Conservation (phyloP, 2,329 filamentous ascomycete species). For the Dactylellina parvicollis region DNA sequence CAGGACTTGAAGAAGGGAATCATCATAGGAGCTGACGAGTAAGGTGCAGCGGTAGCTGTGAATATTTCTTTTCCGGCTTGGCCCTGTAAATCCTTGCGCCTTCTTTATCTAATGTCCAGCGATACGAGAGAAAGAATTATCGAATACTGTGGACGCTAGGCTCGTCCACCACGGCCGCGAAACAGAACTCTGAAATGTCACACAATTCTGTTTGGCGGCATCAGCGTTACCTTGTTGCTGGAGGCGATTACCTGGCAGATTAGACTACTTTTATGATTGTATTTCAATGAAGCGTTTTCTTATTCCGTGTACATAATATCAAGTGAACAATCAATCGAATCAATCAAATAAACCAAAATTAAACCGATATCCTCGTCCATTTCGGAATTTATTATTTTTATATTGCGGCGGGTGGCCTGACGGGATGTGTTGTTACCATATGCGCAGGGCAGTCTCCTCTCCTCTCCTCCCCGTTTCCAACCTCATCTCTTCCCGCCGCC, state of each 20-base stretch:
- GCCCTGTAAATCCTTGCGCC: neutral
- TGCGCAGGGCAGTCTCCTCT: conserved; percentile 30
- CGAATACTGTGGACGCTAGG: conserved; percentile 1
- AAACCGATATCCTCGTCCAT: neutral
- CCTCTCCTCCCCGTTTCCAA: conserved; percentile 26
- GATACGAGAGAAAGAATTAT: neutral
- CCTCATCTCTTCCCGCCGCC: conserved; percentile 19
- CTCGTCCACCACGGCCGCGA: neutral
- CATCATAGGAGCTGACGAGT: conserved; percentile 50
- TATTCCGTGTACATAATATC: conserved; percentile 11
- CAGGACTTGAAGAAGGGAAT: conserved; percentile 51
- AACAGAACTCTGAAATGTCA: neutral
- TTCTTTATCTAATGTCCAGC: neutral
- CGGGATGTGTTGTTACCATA: conserved; percentile 27
- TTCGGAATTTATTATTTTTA: neutral
- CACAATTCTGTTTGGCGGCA: neutral
- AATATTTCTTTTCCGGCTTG: neutral
- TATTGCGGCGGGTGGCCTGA: conserved; percentile 9
- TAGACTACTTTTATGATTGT: conserved; percentile 4
- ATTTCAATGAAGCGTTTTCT: neutral
- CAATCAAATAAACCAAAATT: too few species aligned
- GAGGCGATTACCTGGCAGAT: conserved; percentile 2
- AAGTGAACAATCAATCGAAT: neutral
- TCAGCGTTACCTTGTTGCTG: neutral
- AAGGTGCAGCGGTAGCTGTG: neutral